Percentiles rank a stretch among this genome's conserved stretches.
Evolutionary conservation across 345 rosid genomes (phyloP).

Genomic region (Eucalyptus melliodora): DNA sequence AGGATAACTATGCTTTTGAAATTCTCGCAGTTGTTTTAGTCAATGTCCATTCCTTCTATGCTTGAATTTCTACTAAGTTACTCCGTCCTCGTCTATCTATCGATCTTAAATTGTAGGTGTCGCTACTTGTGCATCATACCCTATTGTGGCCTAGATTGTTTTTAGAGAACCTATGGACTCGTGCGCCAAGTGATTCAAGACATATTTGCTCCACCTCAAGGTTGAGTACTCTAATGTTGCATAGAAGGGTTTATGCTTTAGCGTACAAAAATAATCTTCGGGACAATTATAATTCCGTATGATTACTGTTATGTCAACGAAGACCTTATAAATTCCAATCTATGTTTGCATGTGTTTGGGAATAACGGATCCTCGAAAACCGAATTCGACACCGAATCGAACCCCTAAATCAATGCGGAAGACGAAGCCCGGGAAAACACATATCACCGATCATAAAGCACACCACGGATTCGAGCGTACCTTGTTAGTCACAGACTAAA

Average conservation of each 20-base stretch:
- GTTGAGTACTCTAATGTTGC: not conserved
- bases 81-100: not conserved
- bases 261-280: not conserved
- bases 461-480: too few relatives aligned
- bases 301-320: not conserved
- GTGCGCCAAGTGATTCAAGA: not conserved
- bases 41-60: not conserved
- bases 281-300: not conserved
- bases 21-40: not conserved
- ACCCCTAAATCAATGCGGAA: too few relatives aligned
- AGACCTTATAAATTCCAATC: not conserved
- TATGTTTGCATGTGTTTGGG: not conserved
- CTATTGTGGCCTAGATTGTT: not conserved
- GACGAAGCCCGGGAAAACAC: too few relatives aligned
- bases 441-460: too few relatives aligned
- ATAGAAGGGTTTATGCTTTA: not conserved
- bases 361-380: too few relatives aligned
- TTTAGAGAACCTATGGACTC: not conserved
- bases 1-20: not conserved
- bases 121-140: constrained; percentile 55
- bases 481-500: too few relatives aligned
- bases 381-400: too few relatives aligned
- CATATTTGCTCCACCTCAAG: not conserved
- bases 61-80: not conserved
- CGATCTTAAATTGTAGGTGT: constrained; percentile 34